Conservation (phyloP, 2,329 filamentous ascomycete genomes). For the Volutella citrinella region DNA sequence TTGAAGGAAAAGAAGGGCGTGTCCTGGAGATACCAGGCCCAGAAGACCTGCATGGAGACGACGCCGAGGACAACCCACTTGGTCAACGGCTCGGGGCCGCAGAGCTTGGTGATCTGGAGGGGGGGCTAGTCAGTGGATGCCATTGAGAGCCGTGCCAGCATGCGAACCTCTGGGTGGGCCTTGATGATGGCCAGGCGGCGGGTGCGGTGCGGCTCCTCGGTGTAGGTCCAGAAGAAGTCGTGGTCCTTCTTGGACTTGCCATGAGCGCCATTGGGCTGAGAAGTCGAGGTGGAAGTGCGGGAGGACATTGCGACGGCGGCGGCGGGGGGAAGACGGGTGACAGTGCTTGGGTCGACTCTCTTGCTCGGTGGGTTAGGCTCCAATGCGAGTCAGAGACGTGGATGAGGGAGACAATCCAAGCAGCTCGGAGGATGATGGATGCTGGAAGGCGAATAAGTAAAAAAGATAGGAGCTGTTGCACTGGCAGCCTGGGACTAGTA, state of each 20-base stretch:
- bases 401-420: no score
- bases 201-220: conserved; percentile 93
- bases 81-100: conserved; percentile 90
- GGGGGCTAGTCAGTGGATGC: no score
- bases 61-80: conserved; percentile 88
- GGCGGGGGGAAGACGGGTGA: no score
- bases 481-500: no score
- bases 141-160: no score
- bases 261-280: conserved; percentile 25
- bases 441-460: no score
- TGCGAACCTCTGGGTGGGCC: conserved; percentile 96
- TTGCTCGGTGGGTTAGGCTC: no score
- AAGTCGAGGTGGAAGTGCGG: conserved; percentile 32
- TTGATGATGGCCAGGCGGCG: conserved; percentile 93
- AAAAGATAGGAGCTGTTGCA: no score
- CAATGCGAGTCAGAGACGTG: no score
- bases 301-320: conserved; percentile 27
- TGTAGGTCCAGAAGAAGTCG: conserved; percentile 97
- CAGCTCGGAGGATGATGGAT: no score
- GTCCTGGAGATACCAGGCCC: conserved; percentile 73
- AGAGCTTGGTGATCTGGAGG: conserved; percentile 85
- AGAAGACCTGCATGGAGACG: conserved; percentile 74
- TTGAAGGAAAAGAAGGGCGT: conserved; percentile 77
- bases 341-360: no score
- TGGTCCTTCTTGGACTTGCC: conserved; percentile 28